Evolutionary conservation across 2,329 filamentous ascomycete species (phyloP).

Genomic region (Fragosphaeria purpurea): DNA sequence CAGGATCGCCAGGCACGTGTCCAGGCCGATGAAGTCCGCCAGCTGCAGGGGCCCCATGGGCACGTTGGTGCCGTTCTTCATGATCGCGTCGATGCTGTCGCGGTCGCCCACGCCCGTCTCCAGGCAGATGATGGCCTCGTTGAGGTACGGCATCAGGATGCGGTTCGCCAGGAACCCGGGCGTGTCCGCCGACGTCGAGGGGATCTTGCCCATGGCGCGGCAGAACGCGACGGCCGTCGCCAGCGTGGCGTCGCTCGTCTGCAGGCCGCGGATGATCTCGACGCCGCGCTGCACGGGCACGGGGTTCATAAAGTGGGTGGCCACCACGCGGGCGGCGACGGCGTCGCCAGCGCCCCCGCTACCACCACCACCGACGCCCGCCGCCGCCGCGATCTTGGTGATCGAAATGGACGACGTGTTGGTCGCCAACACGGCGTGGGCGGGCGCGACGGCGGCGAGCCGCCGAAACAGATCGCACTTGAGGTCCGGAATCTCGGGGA

Average conservation of each 20-base stretch:
- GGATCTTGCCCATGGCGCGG: conserved; percentile 84
- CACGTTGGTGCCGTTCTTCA: conserved; percentile 99
- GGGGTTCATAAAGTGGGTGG: conserved; percentile 99
- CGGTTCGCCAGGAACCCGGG: conserved; percentile 94
- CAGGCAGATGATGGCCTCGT: conserved; percentile 91
- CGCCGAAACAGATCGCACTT: conserved; percentile 82
- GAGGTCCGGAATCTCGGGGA: conserved; percentile 80
- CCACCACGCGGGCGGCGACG: conserved; percentile 71
- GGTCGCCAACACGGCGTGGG: conserved; percentile 84
- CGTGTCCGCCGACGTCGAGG: conserved; percentile 77
- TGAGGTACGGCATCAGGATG: conserved; percentile 99
- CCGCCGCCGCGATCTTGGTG: conserved; percentile 86
- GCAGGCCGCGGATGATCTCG: conserved; percentile 90
- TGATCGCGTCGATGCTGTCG: conserved; percentile 92
- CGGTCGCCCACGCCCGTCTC: conserved; percentile 84
- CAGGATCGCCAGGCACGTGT: conserved; percentile 97
- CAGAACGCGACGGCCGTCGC: conserved; percentile 78
- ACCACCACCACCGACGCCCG: conserved; percentile 30
- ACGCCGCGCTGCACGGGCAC: conserved; percentile 95
- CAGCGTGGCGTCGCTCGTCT: conserved; percentile 76
- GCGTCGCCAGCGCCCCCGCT: conserved; percentile 45
- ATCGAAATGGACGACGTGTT: conserved; percentile 99
- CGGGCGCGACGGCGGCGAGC: conserved; percentile 70
- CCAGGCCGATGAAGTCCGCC: conserved; percentile 93
- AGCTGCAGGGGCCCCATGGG: conserved; percentile 93